Conservation (phyloP, 805 yeast genomes). For the Candida germanica region DNA sequence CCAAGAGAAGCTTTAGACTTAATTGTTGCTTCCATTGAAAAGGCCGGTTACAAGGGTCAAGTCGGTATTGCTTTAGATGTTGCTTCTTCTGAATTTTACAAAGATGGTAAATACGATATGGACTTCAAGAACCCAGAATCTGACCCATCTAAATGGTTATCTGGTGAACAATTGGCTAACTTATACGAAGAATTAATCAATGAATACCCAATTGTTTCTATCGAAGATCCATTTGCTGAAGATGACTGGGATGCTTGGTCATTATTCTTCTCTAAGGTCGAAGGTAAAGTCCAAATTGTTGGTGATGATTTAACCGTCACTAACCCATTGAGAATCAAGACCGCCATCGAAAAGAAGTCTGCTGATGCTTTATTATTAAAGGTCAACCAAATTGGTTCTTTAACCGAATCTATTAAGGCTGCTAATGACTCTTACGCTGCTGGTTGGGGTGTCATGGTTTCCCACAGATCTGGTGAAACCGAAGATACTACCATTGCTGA, state of each 20-base stretch:
- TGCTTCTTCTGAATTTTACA: slow-evolving; percentile 97
- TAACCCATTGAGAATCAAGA: slow-evolving; percentile 90
- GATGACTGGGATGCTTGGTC: slow-evolving; percentile 99
- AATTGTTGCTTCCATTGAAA: slow-evolving; percentile 82
- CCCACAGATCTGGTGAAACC: slow-evolving; percentile 99
- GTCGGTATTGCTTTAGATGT: slow-evolving; percentile 91
- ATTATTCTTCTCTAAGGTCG: slow-evolving; percentile 70
- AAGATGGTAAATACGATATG: slow-evolving; percentile 94
- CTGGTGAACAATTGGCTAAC: slow-evolving; percentile 83
- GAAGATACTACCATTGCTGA: slow-evolving; percentile 99
- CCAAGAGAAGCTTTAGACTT: slow-evolving; percentile 97
- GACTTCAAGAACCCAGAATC: slow-evolving; percentile 98
- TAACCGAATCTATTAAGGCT: slow-evolving; percentile 94
- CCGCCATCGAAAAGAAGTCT: slow-evolving; percentile 95
- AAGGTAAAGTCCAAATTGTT: slow-evolving; percentile 80
- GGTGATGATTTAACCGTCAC: slow-evolving; percentile 99
- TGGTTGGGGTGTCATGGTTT: slow-evolving; percentile 99
- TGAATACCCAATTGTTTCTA: slow-evolving; percentile 96
- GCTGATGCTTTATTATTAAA: slow-evolving; percentile 92
- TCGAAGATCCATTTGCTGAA: slow-evolving; percentile 99
- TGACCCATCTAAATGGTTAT: slow-evolving; percentile 85
- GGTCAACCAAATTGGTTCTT: slow-evolving; percentile 98
- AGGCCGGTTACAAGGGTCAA: slow-evolving; percentile 94
- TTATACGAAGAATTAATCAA: slow-evolving; percentile 75
- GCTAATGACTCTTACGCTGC: slow-evolving; percentile 94